Evolutionary conservation across 225 moss, liverwort and hornwort genomes (phyloP).

Genomic region (Sphagnum tenellum): DNA sequence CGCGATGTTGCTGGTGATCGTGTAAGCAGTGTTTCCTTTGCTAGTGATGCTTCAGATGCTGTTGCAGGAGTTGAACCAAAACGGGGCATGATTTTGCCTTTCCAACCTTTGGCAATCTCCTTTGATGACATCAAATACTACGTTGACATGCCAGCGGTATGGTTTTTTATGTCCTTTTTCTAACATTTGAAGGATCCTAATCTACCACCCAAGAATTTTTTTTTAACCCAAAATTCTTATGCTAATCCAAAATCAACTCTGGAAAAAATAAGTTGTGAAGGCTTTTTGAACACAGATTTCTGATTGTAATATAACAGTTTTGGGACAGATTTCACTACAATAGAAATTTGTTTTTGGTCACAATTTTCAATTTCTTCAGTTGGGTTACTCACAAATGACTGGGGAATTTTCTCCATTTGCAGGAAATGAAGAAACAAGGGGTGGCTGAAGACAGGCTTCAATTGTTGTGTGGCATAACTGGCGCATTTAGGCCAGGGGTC

Average conservation of each 20-base stretch:
- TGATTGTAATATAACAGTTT: too few relatives aligned
- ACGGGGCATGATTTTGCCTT: constrained; percentile 88
- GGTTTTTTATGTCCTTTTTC: too few relatives aligned
- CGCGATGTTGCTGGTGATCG: not conserved
- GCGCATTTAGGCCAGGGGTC: constrained; percentile 45
- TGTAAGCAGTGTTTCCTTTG: not conserved
- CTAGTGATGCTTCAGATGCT: not conserved
- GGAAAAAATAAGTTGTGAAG: too few relatives aligned
- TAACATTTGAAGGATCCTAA: too few relatives aligned
- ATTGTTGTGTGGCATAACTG: constrained; percentile 40
- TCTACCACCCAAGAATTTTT: too few relatives aligned
- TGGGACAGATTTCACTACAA: too few relatives aligned
- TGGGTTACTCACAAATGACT: too few relatives aligned
- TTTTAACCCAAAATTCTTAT: too few relatives aligned
- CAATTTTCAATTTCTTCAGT: too few relatives aligned
- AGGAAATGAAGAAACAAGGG: constrained; percentile 80
- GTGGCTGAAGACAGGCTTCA: constrained; percentile 47
- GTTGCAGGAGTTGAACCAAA: constrained; percentile 4
- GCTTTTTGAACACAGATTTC: not conserved
- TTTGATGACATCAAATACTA: constrained; percentile 73
- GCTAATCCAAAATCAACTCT: too few relatives aligned
- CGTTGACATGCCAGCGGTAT: constrained; percentile 50
- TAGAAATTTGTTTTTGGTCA: too few relatives aligned
- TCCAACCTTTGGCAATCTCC: constrained; percentile 64
- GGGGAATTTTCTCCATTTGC: not conserved